phyloP scores from a whole-genome alignment of 768 basidiomycete species.

The Cystofilobasidium ferigula region DNA sequence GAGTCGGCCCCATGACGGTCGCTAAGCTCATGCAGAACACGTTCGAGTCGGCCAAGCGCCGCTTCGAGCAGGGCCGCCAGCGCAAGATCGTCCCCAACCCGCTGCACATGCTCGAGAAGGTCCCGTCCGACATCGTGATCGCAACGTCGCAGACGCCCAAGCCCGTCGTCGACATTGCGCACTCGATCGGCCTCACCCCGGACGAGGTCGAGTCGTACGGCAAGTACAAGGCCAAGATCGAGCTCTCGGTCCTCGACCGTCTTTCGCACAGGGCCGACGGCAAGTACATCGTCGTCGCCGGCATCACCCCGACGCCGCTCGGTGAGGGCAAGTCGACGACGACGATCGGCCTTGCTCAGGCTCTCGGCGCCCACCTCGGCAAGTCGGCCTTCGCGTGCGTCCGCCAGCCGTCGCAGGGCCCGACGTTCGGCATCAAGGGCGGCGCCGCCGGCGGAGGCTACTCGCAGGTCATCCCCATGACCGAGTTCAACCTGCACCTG shows the following conservation, averaged over 20 bases:
- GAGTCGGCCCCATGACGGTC: constrained; percentile 99
- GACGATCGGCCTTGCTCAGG: constrained; percentile 91
- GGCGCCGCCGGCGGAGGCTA: constrained; percentile 98
- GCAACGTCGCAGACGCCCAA: constrained; percentile 91
- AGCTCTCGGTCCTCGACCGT: constrained; percentile 73
- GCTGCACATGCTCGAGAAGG: constrained; percentile 67
- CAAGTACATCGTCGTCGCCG: constrained; percentile 92
- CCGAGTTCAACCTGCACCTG: constrained; percentile 95
- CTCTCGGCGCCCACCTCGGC: constrained; percentile 83
- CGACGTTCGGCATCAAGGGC: constrained; percentile 98
- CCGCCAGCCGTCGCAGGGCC: constrained; percentile 94
- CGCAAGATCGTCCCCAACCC: constrained; percentile 58
- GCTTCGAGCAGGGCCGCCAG: constrained; percentile 57
- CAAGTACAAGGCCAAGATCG: constrained; percentile 93
- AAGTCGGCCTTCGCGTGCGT: constrained; percentile 93
- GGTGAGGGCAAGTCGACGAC: constrained; percentile 99
- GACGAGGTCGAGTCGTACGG: constrained; percentile 90
- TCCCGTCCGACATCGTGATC: constrained; percentile 94
- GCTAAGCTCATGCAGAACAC: constrained; percentile 97
- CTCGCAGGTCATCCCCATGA: constrained; percentile 98
- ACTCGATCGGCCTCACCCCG: constrained; percentile 73
- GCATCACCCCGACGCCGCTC: constrained; percentile 90
- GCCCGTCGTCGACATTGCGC: constrained; percentile 67
- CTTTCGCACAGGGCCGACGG: constrained; percentile 75
- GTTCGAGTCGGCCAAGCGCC: constrained; percentile 65